Evolutionary conservation across 1,284 basidiomycete species (phyloP).

Genomic region (Apiotrichum gamsii): DNA sequence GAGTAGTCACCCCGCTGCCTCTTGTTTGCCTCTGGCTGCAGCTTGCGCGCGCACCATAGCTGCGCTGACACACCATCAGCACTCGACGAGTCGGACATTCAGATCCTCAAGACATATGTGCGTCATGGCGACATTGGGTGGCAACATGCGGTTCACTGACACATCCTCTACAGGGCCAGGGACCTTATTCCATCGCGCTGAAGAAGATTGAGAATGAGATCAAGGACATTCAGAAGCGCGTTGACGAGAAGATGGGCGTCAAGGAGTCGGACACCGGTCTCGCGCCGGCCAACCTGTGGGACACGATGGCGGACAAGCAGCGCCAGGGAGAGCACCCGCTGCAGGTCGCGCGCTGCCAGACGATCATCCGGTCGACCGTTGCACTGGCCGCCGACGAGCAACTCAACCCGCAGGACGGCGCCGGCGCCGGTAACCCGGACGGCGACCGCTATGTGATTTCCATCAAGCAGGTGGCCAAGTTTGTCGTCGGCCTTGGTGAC

Average conservation of each 20-base stretch:
- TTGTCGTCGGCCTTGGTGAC: slow-evolving; percentile 95
- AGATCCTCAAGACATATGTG: slow-evolving; percentile 96
- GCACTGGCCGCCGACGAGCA: slow-evolving; percentile 51
- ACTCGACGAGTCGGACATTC: slow-evolving; percentile 96
- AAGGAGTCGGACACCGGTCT: slow-evolving; percentile 98
- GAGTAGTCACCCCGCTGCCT: slow-evolving; percentile 32
- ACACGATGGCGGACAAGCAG: slow-evolving; percentile 71
- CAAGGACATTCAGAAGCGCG: slow-evolving; percentile 92
- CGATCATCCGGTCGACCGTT: slow-evolving; percentile 67
- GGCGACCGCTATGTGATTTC: slow-evolving; percentile 99
- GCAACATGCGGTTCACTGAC: not conserved
- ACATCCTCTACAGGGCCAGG: slow-evolving; percentile 73
- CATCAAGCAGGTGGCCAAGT: slow-evolving; percentile 99
- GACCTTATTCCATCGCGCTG: slow-evolving; percentile 83
- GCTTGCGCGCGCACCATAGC: not conserved
- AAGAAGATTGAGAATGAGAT: slow-evolving; percentile 90
- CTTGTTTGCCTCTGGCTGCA: slow-evolving; percentile 60
- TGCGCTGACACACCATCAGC: slow-evolving; percentile 50
- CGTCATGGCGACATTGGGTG: slow-evolving; percentile 35
- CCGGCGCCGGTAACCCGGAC: slow-evolving; percentile 54
- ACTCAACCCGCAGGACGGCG: slow-evolving; percentile 46
- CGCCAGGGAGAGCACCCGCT: slow-evolving; percentile 87
- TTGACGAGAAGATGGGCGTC: slow-evolving; percentile 96
- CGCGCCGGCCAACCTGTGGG: slow-evolving; percentile 94
- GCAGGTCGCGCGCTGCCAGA: slow-evolving; percentile 97